These are phyloP conservation scores for Phytophthora syringae DNA, from an alignment of 352 stramenopile species.

Conservation along the genomic window DNA sequence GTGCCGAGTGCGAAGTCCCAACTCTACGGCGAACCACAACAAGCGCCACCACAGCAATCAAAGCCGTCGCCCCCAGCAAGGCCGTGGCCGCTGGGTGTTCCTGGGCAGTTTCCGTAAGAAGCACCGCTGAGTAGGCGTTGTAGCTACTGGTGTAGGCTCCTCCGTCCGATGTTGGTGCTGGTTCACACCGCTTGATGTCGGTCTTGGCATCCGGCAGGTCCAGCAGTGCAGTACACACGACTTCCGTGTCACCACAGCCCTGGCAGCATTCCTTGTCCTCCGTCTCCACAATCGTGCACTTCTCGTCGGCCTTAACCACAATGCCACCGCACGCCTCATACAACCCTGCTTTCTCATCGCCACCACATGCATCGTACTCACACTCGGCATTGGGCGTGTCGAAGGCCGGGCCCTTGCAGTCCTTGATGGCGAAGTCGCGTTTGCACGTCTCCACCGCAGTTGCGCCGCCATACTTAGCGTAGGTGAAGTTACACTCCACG, in stretches of 20 bases:
- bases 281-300: conserved; percentile 35
- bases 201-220: conserved; percentile 41
- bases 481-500: conserved; percentile 63
- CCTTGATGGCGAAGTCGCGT: conserved; percentile 55
- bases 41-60: conserved; percentile 60
- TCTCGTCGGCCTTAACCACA: conserved; percentile 26
- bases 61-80: conserved; percentile 42
- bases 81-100: conserved; percentile 37
- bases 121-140: conserved; percentile 29
- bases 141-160: conserved; percentile 24
- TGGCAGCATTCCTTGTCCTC: conserved; percentile 54
- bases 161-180: conserved; percentile 25
- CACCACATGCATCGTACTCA: conserved; percentile 44
- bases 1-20: conserved; percentile 12
- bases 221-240: conserved; percentile 51
- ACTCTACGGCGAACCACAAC: conserved; percentile 52
- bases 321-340: conserved; percentile 60
- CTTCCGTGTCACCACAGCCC: conserved; percentile 34
- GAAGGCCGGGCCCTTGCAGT: conserved; percentile 64
- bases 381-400: conserved; percentile 52
- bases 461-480: conserved; percentile 38
- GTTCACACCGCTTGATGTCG: conserved; percentile 72
- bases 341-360: conserved; percentile 33
- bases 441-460: conserved; percentile 41
- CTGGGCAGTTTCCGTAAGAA: conserved; percentile 31